A percentile compares a stretch with the other conserved stretches of the same genome.
Evolutionary conservation across 164 flowering plant genomes (phyloP).

Genomic region (Kalanchoe fedtschenkoi): DNA sequence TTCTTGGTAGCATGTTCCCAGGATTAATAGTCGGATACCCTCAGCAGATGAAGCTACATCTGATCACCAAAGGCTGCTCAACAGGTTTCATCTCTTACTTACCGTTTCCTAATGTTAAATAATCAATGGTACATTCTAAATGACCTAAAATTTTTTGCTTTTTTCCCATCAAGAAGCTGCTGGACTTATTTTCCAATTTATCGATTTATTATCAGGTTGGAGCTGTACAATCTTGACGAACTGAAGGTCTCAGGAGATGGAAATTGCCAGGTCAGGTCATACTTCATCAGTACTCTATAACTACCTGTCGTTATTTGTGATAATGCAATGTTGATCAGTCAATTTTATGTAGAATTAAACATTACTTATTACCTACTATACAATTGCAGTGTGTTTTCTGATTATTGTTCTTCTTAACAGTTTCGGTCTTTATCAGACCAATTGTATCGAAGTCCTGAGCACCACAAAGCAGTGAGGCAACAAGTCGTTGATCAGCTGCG

Average conservation of each 20-base stretch:
- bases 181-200: background rate
- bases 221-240: background rate
- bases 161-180: background rate
- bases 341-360: too few relatives aligned
- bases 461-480: background rate
- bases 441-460: background rate
- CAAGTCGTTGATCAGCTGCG: conserved; percentile 1
- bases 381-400: background rate
- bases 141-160: background rate
- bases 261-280: background rate
- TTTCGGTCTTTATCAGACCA: conserved; percentile 1
- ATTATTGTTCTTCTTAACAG: conserved; percentile 5
- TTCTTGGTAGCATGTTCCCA: background rate
- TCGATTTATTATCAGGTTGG: background rate
- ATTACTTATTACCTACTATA: too few relatives aligned
- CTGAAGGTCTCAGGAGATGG: background rate
- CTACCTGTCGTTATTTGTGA: too few relatives aligned
- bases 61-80: background rate
- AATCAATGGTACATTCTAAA: background rate
- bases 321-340: too few relatives aligned
- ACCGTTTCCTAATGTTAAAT: background rate
- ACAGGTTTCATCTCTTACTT: background rate
- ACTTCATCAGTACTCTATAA: background rate
- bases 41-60: background rate
- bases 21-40: background rate